Evolutionary conservation across 1,284 basidiomycete species (phyloP).

Genomic region (Cutaneotrichosporon sp.): DNA sequence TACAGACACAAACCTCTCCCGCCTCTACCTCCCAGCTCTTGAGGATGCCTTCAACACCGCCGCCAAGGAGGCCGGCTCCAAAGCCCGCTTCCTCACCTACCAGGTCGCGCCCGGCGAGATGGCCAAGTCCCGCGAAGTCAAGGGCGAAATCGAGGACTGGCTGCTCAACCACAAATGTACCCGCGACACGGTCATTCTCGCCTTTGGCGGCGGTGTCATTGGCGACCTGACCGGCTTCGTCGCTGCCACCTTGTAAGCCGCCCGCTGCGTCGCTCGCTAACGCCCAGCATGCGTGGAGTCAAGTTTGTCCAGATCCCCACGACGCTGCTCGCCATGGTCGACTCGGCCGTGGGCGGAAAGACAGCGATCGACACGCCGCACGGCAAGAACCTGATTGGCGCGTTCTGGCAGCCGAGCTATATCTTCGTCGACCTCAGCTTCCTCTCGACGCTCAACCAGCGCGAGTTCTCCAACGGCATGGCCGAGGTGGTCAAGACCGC

Average conservation of each 20-base stretch:
- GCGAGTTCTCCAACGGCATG: conserved; percentile 98
- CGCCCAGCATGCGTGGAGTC: conserved; percentile 71
- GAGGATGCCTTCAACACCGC: conserved; percentile 61
- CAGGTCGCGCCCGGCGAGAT: conserved; percentile 86
- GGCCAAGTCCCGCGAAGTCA: conserved; percentile 84
- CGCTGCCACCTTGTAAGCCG: conserved; percentile 95
- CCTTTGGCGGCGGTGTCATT: conserved; percentile 93
- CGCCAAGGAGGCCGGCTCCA: conserved; percentile 41
- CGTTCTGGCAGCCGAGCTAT: conserved; percentile 97
- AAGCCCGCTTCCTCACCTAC: conserved; percentile 69
- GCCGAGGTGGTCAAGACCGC: conserved; percentile 99
- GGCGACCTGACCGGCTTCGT: conserved; percentile 95
- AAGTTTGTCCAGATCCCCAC: conserved; percentile 96
- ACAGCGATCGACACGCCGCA: conserved; percentile 95
- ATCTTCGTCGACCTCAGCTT: conserved; percentile 97
- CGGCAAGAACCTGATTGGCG: conserved; percentile 96
- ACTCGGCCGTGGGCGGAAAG: conserved; percentile 95
- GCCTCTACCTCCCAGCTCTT: conserved; percentile 67
- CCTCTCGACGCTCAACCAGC: conserved; percentile 82
- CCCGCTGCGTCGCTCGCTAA: no score
- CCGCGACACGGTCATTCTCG: conserved; percentile 86
- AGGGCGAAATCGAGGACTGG: conserved; percentile 92
- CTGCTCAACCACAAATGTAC: conserved; percentile 83
- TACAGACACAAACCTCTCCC: conserved; percentile 85
- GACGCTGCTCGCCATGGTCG: conserved; percentile 95